phyloP scores from a whole-genome alignment of 176 grass and related monocot species.

The Carex pumila region DNA sequence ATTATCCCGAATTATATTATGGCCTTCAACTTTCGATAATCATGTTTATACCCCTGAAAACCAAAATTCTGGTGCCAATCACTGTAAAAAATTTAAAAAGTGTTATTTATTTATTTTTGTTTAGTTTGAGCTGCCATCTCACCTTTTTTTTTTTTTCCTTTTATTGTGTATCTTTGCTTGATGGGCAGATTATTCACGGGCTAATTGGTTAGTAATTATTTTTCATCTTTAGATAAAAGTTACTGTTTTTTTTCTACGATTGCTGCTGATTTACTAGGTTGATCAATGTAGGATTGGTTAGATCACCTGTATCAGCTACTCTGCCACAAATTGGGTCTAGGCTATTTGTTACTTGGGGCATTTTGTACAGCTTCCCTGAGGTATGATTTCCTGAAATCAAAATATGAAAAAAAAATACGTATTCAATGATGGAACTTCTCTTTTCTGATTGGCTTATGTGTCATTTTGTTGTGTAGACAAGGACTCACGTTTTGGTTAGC shows the following conservation, averaged over 20 bases:
- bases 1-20: neutral
- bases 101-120: neutral
- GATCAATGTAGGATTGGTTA: slow-evolving; percentile 32
- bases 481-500: slow-evolving; percentile 60
- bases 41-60: neutral
- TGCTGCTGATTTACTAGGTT: neutral
- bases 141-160: slow-evolving; percentile 11
- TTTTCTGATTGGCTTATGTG: neutral
- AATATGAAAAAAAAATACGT: neutral
- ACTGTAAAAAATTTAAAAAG: neutral
- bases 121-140: slow-evolving; percentile 15
- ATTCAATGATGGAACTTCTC: neutral
- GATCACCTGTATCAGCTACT: slow-evolving; percentile 33
- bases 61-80: neutral
- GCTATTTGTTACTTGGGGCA: slow-evolving; percentile 44
- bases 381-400: slow-evolving; percentile 21
- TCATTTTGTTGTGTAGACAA: slow-evolving; percentile 30
- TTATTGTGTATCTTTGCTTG: neutral
- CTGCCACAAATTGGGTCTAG: slow-evolving; percentile 33
- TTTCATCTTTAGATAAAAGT: neutral
- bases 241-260: neutral
- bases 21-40: neutral
- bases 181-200: slow-evolving; percentile 40
- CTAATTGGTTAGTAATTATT: slow-evolving; percentile 31
- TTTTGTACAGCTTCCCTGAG: slow-evolving; percentile 43